Percentiles rank a stretch among this genome's conserved stretches.
These are phyloP conservation scores for Tricholoma matsutake DNA, from an alignment of 768 basidiomycete species.

Conservation along the genomic window DNA sequence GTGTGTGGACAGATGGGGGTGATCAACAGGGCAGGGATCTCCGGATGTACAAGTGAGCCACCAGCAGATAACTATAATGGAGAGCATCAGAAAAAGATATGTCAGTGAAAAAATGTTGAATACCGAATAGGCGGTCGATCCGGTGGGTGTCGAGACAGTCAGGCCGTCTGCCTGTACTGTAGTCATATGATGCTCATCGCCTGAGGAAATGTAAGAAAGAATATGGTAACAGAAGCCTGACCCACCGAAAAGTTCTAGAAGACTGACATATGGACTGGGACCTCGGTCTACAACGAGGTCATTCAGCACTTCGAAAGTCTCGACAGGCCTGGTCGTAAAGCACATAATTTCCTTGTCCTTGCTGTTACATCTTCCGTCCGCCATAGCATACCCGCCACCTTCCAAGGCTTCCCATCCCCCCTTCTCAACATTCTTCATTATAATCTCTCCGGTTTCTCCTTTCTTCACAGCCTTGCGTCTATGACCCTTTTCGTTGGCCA, in stretches of 20 bases:
- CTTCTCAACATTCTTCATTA: slow-evolving; percentile 90
- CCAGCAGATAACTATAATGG: slow-evolving; percentile 79
- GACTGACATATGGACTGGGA: slow-evolving; percentile 95
- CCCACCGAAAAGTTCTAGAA: slow-evolving; percentile 94
- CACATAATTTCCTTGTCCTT: slow-evolving; percentile 99
- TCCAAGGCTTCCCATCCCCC: slow-evolving; percentile 97
- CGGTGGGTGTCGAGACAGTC: slow-evolving; percentile 94
- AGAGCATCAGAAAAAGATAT: slow-evolving; percentile 9
- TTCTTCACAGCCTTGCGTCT: slow-evolving; percentile 85
- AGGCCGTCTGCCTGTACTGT: slow-evolving; percentile 98
- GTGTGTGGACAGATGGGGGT: slow-evolving; percentile 99
- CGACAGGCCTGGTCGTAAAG: slow-evolving; percentile 90
- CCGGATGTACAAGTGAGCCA: slow-evolving; percentile 95
- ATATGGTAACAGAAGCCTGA: slow-evolving; percentile 9
- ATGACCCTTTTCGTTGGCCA: slow-evolving; percentile 67
- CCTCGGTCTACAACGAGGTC: slow-evolving; percentile 98
- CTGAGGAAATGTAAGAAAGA: slow-evolving; percentile 36
- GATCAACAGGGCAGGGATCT: slow-evolving; percentile 94
- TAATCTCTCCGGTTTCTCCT: slow-evolving; percentile 91
- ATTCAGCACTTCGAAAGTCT: slow-evolving; percentile 95
- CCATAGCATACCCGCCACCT: slow-evolving; percentile 50
- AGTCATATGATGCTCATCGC: slow-evolving; percentile 98
- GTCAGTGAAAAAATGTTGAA: slow-evolving; percentile 24
- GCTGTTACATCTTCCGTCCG: slow-evolving; percentile 42
- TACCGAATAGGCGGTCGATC: slow-evolving; percentile 97